Evolutionary conservation across 208 protist genomes (phyloP).

Genomic region (Trypanosoma cruzi): DNA sequence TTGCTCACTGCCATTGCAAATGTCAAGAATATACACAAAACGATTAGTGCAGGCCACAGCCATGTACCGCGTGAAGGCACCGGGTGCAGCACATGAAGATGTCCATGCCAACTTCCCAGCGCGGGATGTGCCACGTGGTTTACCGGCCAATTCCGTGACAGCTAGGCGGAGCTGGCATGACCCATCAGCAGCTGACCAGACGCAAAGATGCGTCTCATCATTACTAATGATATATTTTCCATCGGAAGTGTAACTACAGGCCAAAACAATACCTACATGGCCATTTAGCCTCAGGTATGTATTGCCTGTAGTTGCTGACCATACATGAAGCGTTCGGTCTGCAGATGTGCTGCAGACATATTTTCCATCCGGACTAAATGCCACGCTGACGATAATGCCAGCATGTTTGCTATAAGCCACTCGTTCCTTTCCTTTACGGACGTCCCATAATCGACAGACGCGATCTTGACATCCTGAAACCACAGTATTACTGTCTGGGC

Average conservation of each 20-base stretch:
- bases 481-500: slow-evolving; percentile 80
- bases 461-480: slow-evolving; percentile 90
- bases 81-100: slow-evolving; percentile 70
- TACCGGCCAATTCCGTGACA: slow-evolving; percentile 43
- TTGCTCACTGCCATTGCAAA: slow-evolving; percentile 67
- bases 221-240: slow-evolving; percentile 89
- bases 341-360: slow-evolving; percentile 80
- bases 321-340: slow-evolving; percentile 85
- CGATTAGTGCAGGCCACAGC: slow-evolving; percentile 83
- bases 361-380: slow-evolving; percentile 75
- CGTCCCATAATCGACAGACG: slow-evolving; percentile 87
- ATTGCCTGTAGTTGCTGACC: slow-evolving; percentile 70
- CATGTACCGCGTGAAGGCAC: slow-evolving; percentile 69
- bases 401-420: slow-evolving; percentile 71
- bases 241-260: slow-evolving; percentile 79
- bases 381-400: slow-evolving; percentile 85
- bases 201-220: slow-evolving; percentile 75
- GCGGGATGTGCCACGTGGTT: not conserved
- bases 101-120: slow-evolving; percentile 63
- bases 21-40: slow-evolving; percentile 86
- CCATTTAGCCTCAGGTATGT: slow-evolving; percentile 64
- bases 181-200: slow-evolving; percentile 73
- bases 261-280: slow-evolving; percentile 81
- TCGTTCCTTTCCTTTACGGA: slow-evolving; percentile 58
- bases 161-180: slow-evolving; percentile 56